Base-by-base conservation (phyloP, 2,329 filamentous ascomycete genomes). In the Xylaria arbuscula region DNA sequence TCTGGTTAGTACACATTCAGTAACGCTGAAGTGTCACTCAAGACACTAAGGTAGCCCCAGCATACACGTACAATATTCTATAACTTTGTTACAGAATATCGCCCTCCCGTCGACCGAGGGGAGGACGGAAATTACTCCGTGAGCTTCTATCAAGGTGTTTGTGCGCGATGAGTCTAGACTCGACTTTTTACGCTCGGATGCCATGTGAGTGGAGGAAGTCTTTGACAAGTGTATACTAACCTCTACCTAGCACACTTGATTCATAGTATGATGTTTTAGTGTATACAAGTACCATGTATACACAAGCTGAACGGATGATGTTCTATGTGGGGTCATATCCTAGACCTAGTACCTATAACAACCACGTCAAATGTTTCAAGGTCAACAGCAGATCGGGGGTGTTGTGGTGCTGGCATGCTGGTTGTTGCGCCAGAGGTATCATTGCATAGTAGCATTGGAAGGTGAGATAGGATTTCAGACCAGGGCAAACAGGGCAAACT, bases 381-480 rank as follows among this genome's bases (percentile, higher is more conserved):
- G 17, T 48, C 45, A 48, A 45, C 19, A 45, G 47, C 15, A 45
- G 40, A 7, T 22, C 50, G 19, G 40, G 45, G 38, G 28, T n/a
- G 47, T 22, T 47, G 19, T 50, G 54, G 47, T 45, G 59, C 59
- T 63, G 64, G 59, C 38, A 48, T 66, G 28, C 36, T 38, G n/a
- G 38, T 24, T 17, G 7, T 22, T 22, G 32, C 47, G 36, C 64
- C 24, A 34, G 32, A 19, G 19, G 64, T 67, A 47, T 9, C 54
- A 67, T 58, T 32, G 58, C 64, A 66, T 57, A n/a, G 64, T 66
- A 34, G 28, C 53, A 67, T 59, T 47, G 2, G 10, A 47, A 59
- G 48, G 48, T 51, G 15, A 58, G 58, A 57, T 53, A 56, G 59
- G 58, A 62, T 53, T 36, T 10, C 47, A 55, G 32, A 42, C 32